A percentile compares a stretch with the other conserved stretches of the same genome.
Conservation (phyloP, 257 asterid species). For the Solanum lycopersicoides region DNA sequence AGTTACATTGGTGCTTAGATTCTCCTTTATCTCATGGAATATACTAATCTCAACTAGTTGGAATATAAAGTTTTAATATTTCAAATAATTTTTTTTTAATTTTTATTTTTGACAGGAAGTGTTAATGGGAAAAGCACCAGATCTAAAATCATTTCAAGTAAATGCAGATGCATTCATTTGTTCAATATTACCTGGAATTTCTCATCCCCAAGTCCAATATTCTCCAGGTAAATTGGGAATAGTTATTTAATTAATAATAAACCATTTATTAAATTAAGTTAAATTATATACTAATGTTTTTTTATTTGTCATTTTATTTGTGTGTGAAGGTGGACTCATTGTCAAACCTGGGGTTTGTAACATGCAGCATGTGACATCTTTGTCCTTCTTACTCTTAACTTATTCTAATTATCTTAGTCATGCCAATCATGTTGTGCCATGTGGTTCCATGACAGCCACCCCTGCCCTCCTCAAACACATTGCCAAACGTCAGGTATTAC, state of each 20-base stretch:
- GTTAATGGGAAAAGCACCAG: conserved; percentile 59
- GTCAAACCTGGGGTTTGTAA: conserved; percentile 80
- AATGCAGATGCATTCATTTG: conserved; percentile 80
- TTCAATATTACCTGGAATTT: conserved; percentile 69
- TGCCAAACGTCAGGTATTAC: conserved; percentile 67
- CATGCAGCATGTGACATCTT: conserved; percentile 94
- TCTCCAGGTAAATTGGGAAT: conserved; percentile 58
- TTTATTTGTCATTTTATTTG: neutral
- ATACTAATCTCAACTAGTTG: neutral
- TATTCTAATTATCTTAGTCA: conserved; percentile 87
- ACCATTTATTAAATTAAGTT: neutral
- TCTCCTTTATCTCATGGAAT: neutral
- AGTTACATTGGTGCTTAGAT: neutral
- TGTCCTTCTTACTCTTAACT: conserved; percentile 65
- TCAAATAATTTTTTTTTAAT: no score
- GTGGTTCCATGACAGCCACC: conserved; percentile 56
- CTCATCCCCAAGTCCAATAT: conserved; percentile 69
- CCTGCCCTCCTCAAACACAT: conserved; percentile 67
- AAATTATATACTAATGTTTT: neutral
- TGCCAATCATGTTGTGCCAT: conserved; percentile 63
- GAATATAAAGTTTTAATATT: neutral
- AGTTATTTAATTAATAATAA: neutral
- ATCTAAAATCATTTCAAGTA: conserved; percentile 47
- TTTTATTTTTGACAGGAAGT: conserved; percentile 45
- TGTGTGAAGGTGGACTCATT: conserved; percentile 43